Evolutionary conservation across 176 grass and related monocot genomes (phyloP), one percentile per base, ranked within the genome.

Genomic region (Oryza rufipogon): DNA sequence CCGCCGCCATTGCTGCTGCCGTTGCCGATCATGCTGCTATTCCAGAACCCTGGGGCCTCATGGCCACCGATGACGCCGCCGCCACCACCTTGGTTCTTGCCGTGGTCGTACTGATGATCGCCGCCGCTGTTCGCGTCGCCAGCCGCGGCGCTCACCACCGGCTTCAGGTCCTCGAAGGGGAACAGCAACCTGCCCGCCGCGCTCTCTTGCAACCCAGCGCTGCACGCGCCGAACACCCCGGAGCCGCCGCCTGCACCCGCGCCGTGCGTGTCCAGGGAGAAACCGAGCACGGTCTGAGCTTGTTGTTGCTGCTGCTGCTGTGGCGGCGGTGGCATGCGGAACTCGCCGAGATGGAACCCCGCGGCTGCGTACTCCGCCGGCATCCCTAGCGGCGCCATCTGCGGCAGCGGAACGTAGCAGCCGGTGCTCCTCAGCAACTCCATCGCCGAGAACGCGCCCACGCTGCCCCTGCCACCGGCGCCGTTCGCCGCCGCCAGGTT

Each of bases 91-190:
- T 92, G 90, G 25, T 80, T 75, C 44, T 89, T 89, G 75, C 66
- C 72, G 33, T 84, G 90, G 22, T 84, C 84, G n/a, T 68, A 89
- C 25, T 87, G 87, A 23, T 63, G 58, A 23, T 80, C 75, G 3
- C 70, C 82, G 11, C 84, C 81, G 33, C 69, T 79, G 86, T 56
- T 83, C 46, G 69, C 90, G n/a, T 66, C 85, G 0, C 84, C 84
- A 14, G 9, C 64, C 1, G 79, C 52, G 0, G 78, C 11, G 70
- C 17, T 78, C 84, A 89, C 86, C 32, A 77, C 81, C n/a, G 94
- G 94, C 86, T 92, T 94, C 83, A 92, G 65, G 77, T 97, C 90
- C 36, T 93, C 85, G 45, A 97, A 97, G 17, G 94, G 94, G 81
- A 97, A 94, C 70, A 94, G 25, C 77, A 94, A 13, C 84, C 94